Base-by-base conservation (phyloP, 2,329 filamentous ascomycete species). In the Cladophialophora psammophila region DNA sequence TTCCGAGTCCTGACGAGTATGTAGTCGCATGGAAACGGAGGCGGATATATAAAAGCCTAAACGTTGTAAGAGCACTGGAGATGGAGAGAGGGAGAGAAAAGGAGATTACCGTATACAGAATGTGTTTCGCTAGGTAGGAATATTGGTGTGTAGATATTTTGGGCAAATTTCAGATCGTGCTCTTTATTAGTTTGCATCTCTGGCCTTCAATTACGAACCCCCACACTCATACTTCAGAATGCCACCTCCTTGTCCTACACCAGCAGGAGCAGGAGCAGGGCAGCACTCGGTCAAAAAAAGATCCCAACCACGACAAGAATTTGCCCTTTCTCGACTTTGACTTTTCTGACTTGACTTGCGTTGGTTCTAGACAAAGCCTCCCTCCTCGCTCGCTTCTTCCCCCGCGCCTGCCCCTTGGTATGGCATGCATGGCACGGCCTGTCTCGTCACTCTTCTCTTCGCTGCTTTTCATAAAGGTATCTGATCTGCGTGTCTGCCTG, bases 301-400 rank as follows among this genome's bases (percentile, higher is more conserved):
- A 26, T 26, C 26, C 26, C 26, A 2, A 2, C 26, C 26, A 26
- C 26, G 26, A 26, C 26, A 26, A 26, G 26, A 26, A 3, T 26
- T 26, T 26, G 26, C 26, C 26, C 26, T 2, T 26, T 26, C 2
- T 26, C 26, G 26, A 26, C 26, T 26, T 26, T 26, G 26, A 26
- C 26, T 26, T 40, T 40, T 42, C n/a, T n/a, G 40, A 42, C 40
- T n/a, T 40, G 38, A 40, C 38, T 10, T 26, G 26, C 4, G 38
- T 40, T 40, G 38, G 38, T n/a, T 42, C 40, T 42, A 42, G 15
- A 42, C n/a, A 42, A 42, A 42, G 40, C 40, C 40, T 42, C 40
- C 40, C 40, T 42, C 40, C 40, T n/a, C 40, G 40, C 40, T 42
- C 40, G 5, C 13, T 5, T 18, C 8, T n/a, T n/a, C 8, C 4